Evolutionary conservation across 345 rosid genomes (phyloP).

Genomic region (Arabidopsis thaliana): DNA sequence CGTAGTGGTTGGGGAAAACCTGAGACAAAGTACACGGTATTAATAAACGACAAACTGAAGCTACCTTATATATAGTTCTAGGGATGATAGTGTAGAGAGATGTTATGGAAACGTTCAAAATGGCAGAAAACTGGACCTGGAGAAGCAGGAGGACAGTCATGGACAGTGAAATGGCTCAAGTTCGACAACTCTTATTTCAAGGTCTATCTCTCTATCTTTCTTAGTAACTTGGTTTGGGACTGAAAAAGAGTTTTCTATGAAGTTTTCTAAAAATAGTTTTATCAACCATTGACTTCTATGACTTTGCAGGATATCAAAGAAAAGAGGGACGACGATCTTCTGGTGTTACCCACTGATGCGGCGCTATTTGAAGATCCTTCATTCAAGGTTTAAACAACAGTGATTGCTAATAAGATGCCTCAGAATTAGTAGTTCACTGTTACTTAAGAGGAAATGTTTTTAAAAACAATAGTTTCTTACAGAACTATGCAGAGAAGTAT

Average conservation of each 20-base stretch:
- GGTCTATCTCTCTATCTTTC: slow-evolving; percentile 53
- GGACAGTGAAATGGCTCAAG: slow-evolving; percentile 95
- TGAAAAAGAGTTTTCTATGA: neutral
- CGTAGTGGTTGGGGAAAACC: slow-evolving; percentile 98
- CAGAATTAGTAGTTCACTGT: slow-evolving; percentile 1
- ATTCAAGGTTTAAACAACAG: slow-evolving; percentile 66
- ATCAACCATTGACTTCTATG: slow-evolving; percentile 3
- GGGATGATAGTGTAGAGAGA: slow-evolving; percentile 7
- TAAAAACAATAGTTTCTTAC: slow-evolving; percentile 27
- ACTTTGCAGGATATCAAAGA: slow-evolving; percentile 75
- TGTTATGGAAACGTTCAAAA: slow-evolving; percentile 19
- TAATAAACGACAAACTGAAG: slow-evolving; percentile 15
- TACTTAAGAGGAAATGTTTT: neutral
- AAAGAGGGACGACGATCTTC: slow-evolving; percentile 74
- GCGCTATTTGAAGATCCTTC: slow-evolving; percentile 90
- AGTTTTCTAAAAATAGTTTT: neutral
- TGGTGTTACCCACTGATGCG: slow-evolving; percentile 94
- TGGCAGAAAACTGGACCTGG: slow-evolving; percentile 94
- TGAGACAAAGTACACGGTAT: slow-evolving; percentile 92
- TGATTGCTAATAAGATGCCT: neutral
- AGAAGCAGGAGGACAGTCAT: slow-evolving; percentile 97
- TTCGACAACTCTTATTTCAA: slow-evolving; percentile 97
- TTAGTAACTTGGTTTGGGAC: neutral
- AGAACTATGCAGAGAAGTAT: slow-evolving; percentile 93
- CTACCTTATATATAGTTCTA: neutral